These are phyloP conservation scores for Macrophomina phaseolina DNA, from an alignment of 2,329 filamentous ascomycete species.

Conservation along the genomic window DNA sequence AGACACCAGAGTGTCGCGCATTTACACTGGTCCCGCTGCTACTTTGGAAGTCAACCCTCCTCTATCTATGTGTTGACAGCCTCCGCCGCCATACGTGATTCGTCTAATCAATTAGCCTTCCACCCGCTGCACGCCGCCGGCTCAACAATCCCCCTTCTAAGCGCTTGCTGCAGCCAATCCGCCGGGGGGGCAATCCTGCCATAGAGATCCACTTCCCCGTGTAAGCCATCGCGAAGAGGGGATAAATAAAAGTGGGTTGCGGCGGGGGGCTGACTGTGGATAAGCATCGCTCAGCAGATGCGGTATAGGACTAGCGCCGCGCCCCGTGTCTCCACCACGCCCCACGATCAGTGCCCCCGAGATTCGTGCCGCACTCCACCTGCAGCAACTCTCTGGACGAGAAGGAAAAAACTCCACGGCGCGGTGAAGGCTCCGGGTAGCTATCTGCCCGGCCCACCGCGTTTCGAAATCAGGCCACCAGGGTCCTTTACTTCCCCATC, in stretches of 20 bases:
- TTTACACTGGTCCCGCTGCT: not conserved
- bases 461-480: not conserved
- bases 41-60: not conserved
- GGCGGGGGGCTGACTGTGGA: slow-evolving; percentile 16
- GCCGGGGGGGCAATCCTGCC: slow-evolving; percentile 5
- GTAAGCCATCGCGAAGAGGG: slow-evolving; percentile 12
- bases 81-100: slow-evolving; percentile 5
- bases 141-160: slow-evolving; percentile 8
- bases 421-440: not conserved
- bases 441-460: not conserved
- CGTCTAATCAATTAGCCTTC: not conserved
- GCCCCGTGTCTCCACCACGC: not conserved
- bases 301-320: not conserved
- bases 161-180: slow-evolving; percentile 2
- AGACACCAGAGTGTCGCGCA: not conserved
- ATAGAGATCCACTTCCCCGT: not conserved
- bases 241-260: slow-evolving; percentile 12
- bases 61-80: not conserved
- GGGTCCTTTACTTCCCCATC: not conserved
- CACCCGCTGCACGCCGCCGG: not conserved
- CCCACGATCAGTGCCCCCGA: not conserved
- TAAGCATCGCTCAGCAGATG: not conserved
- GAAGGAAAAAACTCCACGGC: not conserved
- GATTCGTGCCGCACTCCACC: not conserved
- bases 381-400: not conserved